Evolutionary conservation across 148 eudicot species (phyloP), one percentile per base, ranked within the genome.

Genomic region (Nepenthes mirabilis): DNA sequence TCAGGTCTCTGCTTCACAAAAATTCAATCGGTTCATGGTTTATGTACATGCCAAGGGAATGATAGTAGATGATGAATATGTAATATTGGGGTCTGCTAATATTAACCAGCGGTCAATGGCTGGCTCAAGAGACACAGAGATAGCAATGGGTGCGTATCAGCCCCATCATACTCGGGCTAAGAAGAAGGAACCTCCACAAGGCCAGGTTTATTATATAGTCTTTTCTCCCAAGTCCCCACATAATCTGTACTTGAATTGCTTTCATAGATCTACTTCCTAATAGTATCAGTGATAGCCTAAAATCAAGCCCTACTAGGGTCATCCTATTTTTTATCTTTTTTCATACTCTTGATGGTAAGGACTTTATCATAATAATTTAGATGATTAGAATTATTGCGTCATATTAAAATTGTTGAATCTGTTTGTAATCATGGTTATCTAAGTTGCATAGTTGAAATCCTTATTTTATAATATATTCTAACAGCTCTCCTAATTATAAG

Each of bases 21-120:
- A 68, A 66, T 69, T 11, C 23, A 59, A 79, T 52, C 58, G 89
- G 52, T 83, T 83, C 52, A 83, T 83, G 89, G 70, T 83, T 23
- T 83, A 83, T 72, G 89, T 83, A 1, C 89, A 83, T 11, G 81
- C 83, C 59, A 83, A 83, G 70, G 89, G 89, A 23, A 83, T 83
- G 89, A 74, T 83, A 68, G 85, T 83, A 34, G 89, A 83, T 50
- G 89, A 83, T 43, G 89, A 83, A 45, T 83, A 75, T 60, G 81
- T 83, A 2, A 61, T 80, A 48, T 37, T 83, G 34, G 89, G 89
- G 10, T 83, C 89, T 13, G 89, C 89, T 60, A 83, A 83, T 40
- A 83, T 83, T 23, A 83, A 83, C 71, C 89, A 83, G 57, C 63
- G 89, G 43, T 83, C 89, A 56, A 68, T 83, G 79, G 85, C 80